Base-by-base conservation (phyloP, 2,329 filamentous ascomycete species). In the Calonectria ilicicola region DNA sequence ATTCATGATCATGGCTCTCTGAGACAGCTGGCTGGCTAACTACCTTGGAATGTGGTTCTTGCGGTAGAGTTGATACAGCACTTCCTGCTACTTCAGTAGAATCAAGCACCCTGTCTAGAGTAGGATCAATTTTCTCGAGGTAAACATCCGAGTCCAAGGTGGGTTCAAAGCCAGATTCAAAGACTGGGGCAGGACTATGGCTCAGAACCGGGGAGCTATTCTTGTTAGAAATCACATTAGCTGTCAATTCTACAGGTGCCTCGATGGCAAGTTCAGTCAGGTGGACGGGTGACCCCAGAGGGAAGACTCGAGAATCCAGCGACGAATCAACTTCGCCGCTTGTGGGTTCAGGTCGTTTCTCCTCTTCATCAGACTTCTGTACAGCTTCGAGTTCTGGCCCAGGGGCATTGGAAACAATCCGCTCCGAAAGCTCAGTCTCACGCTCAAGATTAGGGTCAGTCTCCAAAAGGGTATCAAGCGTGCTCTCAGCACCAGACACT, bases 301-400 rank as follows among this genome's bases (percentile, higher is more conserved):
- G 51, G 15, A 29, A 21, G 62, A 53, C n/a, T 21, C 42, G 44
- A 17, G 26, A 38, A 12, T 60, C 63, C 12, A 35, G 53, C 26
- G 40, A 42, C 32, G 65, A 26, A 58, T 71, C 70, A 29, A 56
- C 35, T 64, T 75, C 47, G 47, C 76, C 76, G 47, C 35, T 66
- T 69, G 66, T 42, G 42, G 53, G 21, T 58, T 79, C 68, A 77
- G 75, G 72, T 72, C 42, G 26, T 23, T 60, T 47, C 32, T 51
- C 65, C 44, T 75, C 62, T 29, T 56, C 19, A 42, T 56, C 40
- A 58, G 40, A 29, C 58, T 74, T 71, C 29, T 73, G 72, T 74
- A 47, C 72, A 72, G 73, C 68, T 69, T 67, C 74, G 72, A 75
- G 72, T 49, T 73, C 78, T 67, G 69, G 67, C 60, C 53, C 75